Base-by-base conservation (phyloP, 2,329 filamentous ascomycete genomes). In the Diaporthe vexans region DNA sequence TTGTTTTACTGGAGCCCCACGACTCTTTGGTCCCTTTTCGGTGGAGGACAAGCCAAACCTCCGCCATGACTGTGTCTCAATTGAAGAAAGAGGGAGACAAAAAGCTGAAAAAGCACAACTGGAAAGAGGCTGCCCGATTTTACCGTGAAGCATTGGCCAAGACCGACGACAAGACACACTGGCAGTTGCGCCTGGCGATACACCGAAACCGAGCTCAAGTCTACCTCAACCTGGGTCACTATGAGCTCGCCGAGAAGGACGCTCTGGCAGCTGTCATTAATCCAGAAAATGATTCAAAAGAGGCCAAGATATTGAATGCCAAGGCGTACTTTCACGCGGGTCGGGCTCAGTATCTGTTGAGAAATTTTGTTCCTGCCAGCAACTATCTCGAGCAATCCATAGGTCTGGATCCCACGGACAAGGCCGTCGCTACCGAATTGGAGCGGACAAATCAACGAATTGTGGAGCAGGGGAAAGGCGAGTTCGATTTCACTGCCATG, bases 331-430 rank as follows among this genome's bases (percentile, higher is more conserved):
- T 80, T 68, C 80, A 80, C 10, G 83, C 82, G 0, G 82, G 81
- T 1, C 79, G 79, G 11, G 82, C 82, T 2, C 78, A 81, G 4
- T 84, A 84, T 73, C 81, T 79, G 5, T 79, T 84, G 0, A 79
- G 81, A 54, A 75, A 81, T 29, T 84, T 82, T 76, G 11, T 59
- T 6, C 35, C 68, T 0, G 78, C 78, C 74, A 78, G 78, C 10
- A 37, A 73, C 10, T 71, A 81, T 63, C 78, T 82, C 0, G 78
- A 79, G 15, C 72, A 73, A 0, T 81, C 81, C 0, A 75, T 82
- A 3, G 68, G 74, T 8, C 72, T 79, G 8, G 79, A 80, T 37
- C 58, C 78, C 0, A 74, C 70, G 0, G 77, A 76, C 1, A 8
- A 74, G 0, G 76, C 74, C 17, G 73, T 82, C 19, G 70, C 75